Base-by-base conservation (phyloP, 164 flowering plant species). In the Hamamelis virginiana region DNA sequence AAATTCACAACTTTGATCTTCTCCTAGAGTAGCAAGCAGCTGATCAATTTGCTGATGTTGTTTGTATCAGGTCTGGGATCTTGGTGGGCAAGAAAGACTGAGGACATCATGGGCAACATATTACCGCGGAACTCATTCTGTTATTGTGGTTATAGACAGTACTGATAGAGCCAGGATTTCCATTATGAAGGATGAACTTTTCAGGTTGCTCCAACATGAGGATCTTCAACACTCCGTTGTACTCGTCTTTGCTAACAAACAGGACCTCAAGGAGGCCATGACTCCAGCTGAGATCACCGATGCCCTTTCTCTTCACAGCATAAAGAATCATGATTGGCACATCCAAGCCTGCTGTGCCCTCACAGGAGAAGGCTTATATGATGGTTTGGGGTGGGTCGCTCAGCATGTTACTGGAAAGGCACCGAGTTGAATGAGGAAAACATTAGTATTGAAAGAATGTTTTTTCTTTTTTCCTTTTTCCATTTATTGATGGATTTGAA, bases 31-130 rank as follows among this genome's bases (percentile, higher is more conserved):
- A 44, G 21, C 8, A 48, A 28, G 10, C 21, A 48, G 52, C 22
- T 46, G 21, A 27, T 44, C 21, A 52, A 3, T 16, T 33, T 46
- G 8, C 27, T 44, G 26, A 43, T 22, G n/a, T 64, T 66, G 41
- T 68, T 47, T 62, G 13, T 59, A 69, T 69, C 81, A 94, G 96
- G 96, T 89, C 3, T 92, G 96, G 96, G 97, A 92, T 76, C 88
- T 92, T 59, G 98, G 97, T 19, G 97, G 97, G 53, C 97, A 92
- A 85, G 97, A 95, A 8, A 86, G 97, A 64, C 82, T 95, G 5
- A 79, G 98, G 70, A 87, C 94, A 25, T 92, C 97, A 44, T 95
- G 97, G 98, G 94, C 96, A 57, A 95, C 98, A n/a, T 92, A 92
- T 64, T 92, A 88, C 57, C 89, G 97, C 12, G 97, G 98, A 51